These are phyloP conservation scores for Sutorius eximius DNA, from an alignment of 1,284 basidiomycete genomes.

Conservation along the genomic window DNA sequence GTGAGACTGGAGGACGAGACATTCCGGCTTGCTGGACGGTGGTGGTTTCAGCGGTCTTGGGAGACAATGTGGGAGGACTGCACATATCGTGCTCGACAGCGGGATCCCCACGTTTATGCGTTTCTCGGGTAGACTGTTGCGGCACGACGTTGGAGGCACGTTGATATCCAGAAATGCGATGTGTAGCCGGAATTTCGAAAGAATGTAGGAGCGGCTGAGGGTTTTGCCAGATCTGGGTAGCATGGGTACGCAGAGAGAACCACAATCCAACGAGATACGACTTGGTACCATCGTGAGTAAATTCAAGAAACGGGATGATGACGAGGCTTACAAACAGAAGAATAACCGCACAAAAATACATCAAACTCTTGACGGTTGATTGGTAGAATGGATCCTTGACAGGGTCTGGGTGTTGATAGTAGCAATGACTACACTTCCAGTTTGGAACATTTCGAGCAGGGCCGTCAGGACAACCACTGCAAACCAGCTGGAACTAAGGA, in stretches of 20 bases:
- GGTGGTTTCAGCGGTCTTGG: constrained; percentile 19
- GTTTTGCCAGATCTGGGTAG: constrained; percentile 99
- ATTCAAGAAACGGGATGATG: not conserved
- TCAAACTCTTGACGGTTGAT: constrained; percentile 87
- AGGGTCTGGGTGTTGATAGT: constrained; percentile 94
- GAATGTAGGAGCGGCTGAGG: constrained; percentile 81
- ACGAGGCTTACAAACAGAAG: constrained; percentile 77
- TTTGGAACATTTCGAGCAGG: constrained; percentile 41
- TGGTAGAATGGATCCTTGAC: constrained; percentile 96
- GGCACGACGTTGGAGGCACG: constrained; percentile 24
- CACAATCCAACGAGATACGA: constrained; percentile 97
- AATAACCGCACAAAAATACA: constrained; percentile 92
- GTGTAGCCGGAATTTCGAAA: constrained; percentile 54
- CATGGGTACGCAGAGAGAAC: constrained; percentile 99
- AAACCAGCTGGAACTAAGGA: constrained; percentile 86
- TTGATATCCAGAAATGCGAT: constrained; percentile 74
- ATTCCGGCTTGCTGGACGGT: constrained; percentile 13
- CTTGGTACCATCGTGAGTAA: constrained; percentile 41
- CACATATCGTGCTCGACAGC: constrained; percentile 38
- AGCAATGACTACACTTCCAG: constrained; percentile 92
- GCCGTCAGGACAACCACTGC: constrained; percentile 79
- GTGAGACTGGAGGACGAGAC: constrained; percentile 25
- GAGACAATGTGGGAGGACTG: constrained; percentile 42
- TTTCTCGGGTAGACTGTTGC: constrained; percentile 29
- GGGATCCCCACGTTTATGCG: constrained; percentile 47